A percentile compares a stretch with the other conserved stretches of the same genome.
Evolutionary conservation across 1,284 basidiomycete species (phyloP).

Genomic region (Polyporus tsugae): DNA sequence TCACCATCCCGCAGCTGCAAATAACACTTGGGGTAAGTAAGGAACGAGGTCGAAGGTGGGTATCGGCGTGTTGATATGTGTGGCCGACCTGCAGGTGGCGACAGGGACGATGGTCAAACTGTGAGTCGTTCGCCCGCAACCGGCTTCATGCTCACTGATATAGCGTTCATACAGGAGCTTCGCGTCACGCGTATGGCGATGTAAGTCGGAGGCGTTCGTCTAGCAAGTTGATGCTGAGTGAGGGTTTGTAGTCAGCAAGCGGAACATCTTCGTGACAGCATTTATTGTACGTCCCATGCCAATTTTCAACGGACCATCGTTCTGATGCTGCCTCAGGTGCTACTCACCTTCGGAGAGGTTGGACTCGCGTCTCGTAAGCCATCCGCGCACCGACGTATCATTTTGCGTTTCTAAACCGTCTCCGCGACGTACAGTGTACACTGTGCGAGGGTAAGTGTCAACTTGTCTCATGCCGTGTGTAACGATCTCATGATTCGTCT

Average conservation of each 20-base stretch:
- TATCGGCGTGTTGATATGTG: conserved; percentile 11
- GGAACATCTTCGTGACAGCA: conserved; percentile 60
- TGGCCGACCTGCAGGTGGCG: conserved; percentile 51
- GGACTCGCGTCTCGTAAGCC: conserved; percentile 33
- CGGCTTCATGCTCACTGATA: conserved; percentile 1
- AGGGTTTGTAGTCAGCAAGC: conserved; percentile 59
- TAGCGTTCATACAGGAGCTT: conserved; percentile 55
- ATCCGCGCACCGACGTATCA: too few species aligned
- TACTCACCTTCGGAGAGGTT: conserved; percentile 54
- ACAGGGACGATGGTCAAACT: conserved; percentile 69
- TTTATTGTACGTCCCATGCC: conserved; percentile 56
- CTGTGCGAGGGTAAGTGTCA: conserved; percentile 54
- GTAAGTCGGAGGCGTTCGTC: conserved; percentile 47
- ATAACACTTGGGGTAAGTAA: conserved; percentile 61
- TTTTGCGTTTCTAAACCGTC: neutral
- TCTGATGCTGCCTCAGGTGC: conserved; percentile 43
- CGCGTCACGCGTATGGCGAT: conserved; percentile 73
- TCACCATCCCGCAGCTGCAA: conserved; percentile 54
- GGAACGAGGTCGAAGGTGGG: neutral
- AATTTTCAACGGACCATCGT: too few species aligned
- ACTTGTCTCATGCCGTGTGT: too few species aligned
- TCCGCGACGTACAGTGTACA: conserved; percentile 44
- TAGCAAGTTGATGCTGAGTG: neutral
- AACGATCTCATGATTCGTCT: neutral
- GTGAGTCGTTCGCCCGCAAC: conserved; percentile 49